Evolutionary conservation across 78 protist genomes (phyloP), one percentile per base, ranked within the genome.

Genomic region (Dictyostelium purpureum): DNA sequence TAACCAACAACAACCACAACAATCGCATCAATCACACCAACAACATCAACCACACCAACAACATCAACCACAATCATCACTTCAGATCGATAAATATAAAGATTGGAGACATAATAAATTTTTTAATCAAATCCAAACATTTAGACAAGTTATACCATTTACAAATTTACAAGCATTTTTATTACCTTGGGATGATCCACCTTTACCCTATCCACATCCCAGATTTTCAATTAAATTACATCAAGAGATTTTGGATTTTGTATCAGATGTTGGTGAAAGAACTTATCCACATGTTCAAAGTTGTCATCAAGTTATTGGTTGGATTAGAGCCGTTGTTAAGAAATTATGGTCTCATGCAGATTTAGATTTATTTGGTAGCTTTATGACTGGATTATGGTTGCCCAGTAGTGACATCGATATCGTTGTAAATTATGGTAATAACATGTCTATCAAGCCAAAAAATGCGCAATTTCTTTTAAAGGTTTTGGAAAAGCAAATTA

Each of bases 111-210:
- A 85, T 33, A 85, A 85, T 42, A 85, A 70, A 45, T 42, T 85
- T 3, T 85, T 85, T 33, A 85, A 70, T 45, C 71, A 73, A 61
- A 85, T 85, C 6, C 91, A 85, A 59, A 26, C 65, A 31, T 73
- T 45, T 19, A 85, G 73, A 73, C 91, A 85, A 21, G 28, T 38
- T 18, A 85, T 59, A 33, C 56, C 66, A 56, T 40, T 51, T 31
- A 33, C 63, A 71, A 56, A 33, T 40, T 49, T 85, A 11, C 91
- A 71, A 31, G 91, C 78, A 12, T 59, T 73, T 73, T 37, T 51
- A n/a, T 74, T 57, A 73, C 91, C 91, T 19, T 85, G 91, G 91
- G 71, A 71, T 18, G 91, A 85, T 9, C 91, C 91, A 56, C 91
- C 91, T 16, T 33, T 85, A 28, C 91, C 91, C 0, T 85, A 85